Base-by-base conservation (phyloP, 2,329 filamentous ascomycete genomes). In the Diaporthe sp. region DNA sequence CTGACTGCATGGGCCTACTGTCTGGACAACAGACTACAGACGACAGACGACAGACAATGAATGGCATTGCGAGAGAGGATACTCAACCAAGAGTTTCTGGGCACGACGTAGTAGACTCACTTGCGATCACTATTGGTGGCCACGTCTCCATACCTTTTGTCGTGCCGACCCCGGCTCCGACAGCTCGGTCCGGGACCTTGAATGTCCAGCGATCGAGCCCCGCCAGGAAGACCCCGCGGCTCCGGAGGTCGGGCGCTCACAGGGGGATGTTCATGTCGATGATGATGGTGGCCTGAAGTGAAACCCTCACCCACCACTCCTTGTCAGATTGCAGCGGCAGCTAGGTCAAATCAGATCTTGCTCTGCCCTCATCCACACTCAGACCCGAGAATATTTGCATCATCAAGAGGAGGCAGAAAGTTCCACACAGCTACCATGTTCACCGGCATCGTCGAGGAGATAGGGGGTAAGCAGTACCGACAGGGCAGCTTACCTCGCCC, bases 401-500 rank as follows among this genome's bases (percentile, higher is more conserved):
- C 13, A 53, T 17, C 42, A 30, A 19, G 13, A 6, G 9, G 47
- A 63, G 47, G 44, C 44, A n/a, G 30, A 30, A 27, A 47, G 19
- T 19, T 39, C 2, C 27, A 50, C 35, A 63, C 32, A 56, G 15
- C 27, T 78, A 83, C 70, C 75, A 98, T 99, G 97, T 98, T 99
- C 82, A 98, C 97, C 73, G 97, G 97, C 79, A 94, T 98, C 76
- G 94, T 98, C 71, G 95, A 98, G 86, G 93, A 93, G 76, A 93
- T 98, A 77, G 97, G 97, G 87, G 96, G 96, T 97, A 87, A 85
- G 92, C 86, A 73, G 69, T 39, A 42, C 63, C 35, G 68, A n/a
- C 51, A 53, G 47, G 59, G 22, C 68, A 22, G 42, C 53, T 68
- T 37, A 44, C 53, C 70, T 69, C 55, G 27, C 73, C 73, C 44